phyloP scores from a whole-genome alignment of 2,329 filamentous ascomycete genomes.

The Colletotrichum tropicicola region DNA sequence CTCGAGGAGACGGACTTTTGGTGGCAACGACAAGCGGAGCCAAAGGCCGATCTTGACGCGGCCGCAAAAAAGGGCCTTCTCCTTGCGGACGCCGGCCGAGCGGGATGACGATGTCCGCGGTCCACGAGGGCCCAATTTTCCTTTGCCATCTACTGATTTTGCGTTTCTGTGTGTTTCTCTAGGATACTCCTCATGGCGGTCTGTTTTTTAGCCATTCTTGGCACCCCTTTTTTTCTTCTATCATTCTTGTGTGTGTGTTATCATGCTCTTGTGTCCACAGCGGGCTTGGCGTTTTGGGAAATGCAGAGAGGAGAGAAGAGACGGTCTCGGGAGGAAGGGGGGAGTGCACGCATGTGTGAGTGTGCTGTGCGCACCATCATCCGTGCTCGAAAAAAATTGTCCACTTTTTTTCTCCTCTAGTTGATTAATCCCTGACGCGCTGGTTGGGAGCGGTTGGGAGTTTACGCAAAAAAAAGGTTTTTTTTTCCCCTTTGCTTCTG shows the following conservation, averaged over 20 bases:
- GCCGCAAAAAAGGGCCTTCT: not conserved
- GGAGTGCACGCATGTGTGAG: slow-evolving; percentile 1
- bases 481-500: not conserved
- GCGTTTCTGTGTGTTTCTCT: not conserved
- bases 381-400: slow-evolving; percentile 6
- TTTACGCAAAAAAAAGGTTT: not conserved
- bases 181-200: not conserved
- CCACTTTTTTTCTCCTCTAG: not conserved
- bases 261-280: slow-evolving; percentile 6
- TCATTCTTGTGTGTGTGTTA: not conserved
- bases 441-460: not conserved
- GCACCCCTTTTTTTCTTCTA: not conserved
- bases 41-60: slow-evolving; percentile 1
- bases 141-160: not conserved
- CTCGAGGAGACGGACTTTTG: not conserved
- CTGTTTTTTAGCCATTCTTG: not conserved
- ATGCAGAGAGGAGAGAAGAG: not conserved
- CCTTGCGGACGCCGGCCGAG: slow-evolving; percentile 10
- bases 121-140: not conserved
- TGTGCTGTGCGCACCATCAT: slow-evolving; percentile 10
- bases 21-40: slow-evolving; percentile 11
- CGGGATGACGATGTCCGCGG: slow-evolving; percentile 9
- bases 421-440: not conserved
- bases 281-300: slow-evolving; percentile 27
- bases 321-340: not conserved